phyloP scores from a whole-genome alignment of 257 asterid genomes.

The Solanum pinnatisectum region DNA sequence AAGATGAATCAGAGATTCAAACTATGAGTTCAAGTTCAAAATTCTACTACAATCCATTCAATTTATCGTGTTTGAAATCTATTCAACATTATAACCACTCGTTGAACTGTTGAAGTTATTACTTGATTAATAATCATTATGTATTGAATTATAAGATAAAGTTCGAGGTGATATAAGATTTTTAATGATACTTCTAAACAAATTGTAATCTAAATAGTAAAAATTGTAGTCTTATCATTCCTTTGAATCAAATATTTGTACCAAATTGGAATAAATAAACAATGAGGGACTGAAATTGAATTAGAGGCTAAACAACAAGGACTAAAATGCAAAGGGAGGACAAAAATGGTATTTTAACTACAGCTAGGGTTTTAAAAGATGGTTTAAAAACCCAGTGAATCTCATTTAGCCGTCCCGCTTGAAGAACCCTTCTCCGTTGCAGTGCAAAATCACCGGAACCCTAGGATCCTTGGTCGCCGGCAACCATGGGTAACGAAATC shows the following conservation, averaged over 20 bases:
- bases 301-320: not conserved
- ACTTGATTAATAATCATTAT: not conserved
- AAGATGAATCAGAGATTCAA: not conserved
- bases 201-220: not conserved
- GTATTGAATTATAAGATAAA: not conserved
- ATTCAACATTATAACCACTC: not conserved
- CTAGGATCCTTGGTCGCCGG: not conserved
- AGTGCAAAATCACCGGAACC: not conserved
- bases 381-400: not conserved
- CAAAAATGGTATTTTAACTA: not conserved
- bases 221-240: not conserved
- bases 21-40: not conserved
- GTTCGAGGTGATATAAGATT: not conserved
- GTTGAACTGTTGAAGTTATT: not conserved
- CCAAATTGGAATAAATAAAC: not conserved
- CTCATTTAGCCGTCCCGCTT: not conserved
- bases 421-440: not conserved
- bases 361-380: not conserved
- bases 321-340: not conserved
- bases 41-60: not conserved
- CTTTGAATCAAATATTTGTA: not conserved
- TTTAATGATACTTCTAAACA: not conserved
- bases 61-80: not conserved
- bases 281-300: not conserved
- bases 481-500: not conserved